Conservation (phyloP, 2,329 filamentous ascomycete species). For the Trichophaea hybrida region DNA sequence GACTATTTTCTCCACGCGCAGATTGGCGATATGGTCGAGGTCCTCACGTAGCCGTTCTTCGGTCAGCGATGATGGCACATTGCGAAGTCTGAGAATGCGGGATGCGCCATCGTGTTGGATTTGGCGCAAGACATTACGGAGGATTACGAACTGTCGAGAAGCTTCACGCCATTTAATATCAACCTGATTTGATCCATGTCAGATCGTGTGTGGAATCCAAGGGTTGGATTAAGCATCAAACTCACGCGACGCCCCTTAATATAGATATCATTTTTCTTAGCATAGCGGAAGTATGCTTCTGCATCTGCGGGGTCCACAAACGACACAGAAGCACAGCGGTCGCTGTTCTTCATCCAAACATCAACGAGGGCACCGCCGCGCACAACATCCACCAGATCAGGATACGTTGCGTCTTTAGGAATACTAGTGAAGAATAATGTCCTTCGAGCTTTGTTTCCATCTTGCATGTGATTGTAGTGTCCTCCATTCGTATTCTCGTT, state of each 20-base stretch:
- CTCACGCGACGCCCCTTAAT: conserved; percentile 16
- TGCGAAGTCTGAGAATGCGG: conserved; percentile 18
- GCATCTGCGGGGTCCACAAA: conserved; percentile 18
- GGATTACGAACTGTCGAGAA: conserved; percentile 18
- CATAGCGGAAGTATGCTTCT: conserved; percentile 17
- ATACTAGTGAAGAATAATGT: conserved; percentile 18
- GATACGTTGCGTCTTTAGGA: conserved; percentile 16
- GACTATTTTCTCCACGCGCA: conserved; percentile 17
- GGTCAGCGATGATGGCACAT: conserved; percentile 14
- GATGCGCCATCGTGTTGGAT: conserved; percentile 16
- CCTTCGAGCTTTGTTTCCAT: conserved; percentile 5
- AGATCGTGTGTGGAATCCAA: background rate
- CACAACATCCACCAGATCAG: conserved; percentile 13
- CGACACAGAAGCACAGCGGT: conserved; percentile 20
- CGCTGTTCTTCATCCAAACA: conserved; percentile 20
- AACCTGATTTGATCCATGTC: conserved; percentile 4
- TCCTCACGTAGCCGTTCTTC: conserved; percentile 19
- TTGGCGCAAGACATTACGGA: conserved; percentile 19
- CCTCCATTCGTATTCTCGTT: background rate
- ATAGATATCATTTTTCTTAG: conserved; percentile 18
- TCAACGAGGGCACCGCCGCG: conserved; percentile 17
- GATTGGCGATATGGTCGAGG: conserved; percentile 20
- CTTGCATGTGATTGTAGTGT: background rate
- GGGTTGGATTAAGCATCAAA: background rate
- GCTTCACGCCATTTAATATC: conserved; percentile 20